Evolutionary conservation across 2,329 filamentous ascomycete species (phyloP).

Genomic region (Neonectria punicea): DNA sequence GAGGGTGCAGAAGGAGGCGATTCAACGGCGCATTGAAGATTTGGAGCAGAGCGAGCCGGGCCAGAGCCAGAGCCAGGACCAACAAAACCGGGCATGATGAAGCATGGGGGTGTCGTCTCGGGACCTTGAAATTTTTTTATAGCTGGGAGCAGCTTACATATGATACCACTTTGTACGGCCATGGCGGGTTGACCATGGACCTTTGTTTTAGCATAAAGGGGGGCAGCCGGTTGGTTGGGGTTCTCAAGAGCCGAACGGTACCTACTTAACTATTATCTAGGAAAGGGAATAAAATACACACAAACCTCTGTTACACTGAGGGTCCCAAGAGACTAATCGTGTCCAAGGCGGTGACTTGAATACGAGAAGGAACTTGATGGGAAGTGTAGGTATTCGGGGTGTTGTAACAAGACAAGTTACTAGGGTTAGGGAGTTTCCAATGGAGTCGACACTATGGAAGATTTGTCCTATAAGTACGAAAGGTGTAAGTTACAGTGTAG

Average conservation of each 20-base stretch:
- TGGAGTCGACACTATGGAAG: not conserved
- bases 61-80: conserved; percentile 17
- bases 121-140: conserved; percentile 18
- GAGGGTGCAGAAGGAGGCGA: conserved; percentile 48
- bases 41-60: conserved; percentile 43
- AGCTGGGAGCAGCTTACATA: conserved; percentile 37
- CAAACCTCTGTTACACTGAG: not conserved
- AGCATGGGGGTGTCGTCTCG: conserved; percentile 8
- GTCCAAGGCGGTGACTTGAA: not conserved
- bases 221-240: conserved; percentile 7
- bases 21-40: conserved; percentile 50
- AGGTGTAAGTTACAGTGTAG: no score
- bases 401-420: not conserved
- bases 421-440: not conserved
- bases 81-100: conserved; percentile 16
- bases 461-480: not conserved
- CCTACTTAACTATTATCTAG: not conserved
- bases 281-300: not conserved
- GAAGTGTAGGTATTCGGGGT: not conserved
- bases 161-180: conserved; percentile 46
- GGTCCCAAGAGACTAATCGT: not conserved
- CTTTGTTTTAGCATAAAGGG: conserved; percentile 29
- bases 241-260: conserved; percentile 9
- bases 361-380: not conserved
- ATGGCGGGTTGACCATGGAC: conserved; percentile 29